Evolutionary conservation across 257 asterid genomes (phyloP).

Genomic region (Penstemon newberryi): DNA sequence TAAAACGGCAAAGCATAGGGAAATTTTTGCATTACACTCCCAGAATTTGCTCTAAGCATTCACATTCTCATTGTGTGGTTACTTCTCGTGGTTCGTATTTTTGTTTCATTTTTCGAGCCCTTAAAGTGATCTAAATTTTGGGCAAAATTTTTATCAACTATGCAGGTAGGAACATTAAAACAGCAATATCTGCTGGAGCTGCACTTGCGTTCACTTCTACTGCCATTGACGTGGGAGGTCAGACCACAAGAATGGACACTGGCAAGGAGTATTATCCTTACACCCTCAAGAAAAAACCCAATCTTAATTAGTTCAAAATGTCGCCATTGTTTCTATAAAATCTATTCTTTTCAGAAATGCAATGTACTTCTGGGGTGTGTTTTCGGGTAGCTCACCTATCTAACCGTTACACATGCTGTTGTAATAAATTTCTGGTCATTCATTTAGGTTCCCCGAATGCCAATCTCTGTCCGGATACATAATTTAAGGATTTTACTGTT

Average conservation of each 20-base stretch:
- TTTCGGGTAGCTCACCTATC: constrained; percentile 27
- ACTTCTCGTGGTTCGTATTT: too few species aligned
- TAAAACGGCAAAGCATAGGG: too few species aligned
- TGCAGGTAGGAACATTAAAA: constrained; percentile 75
- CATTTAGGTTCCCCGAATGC: constrained; percentile 16
- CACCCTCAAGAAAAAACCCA: constrained; percentile 71
- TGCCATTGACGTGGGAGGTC: constrained; percentile 68
- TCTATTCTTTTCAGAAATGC: constrained; percentile 1
- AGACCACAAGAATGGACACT: constrained; percentile 64
- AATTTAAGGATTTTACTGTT: too few species aligned
- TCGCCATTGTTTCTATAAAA: background rate
- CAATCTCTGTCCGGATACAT: constrained; percentile 21
- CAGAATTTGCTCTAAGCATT: too few species aligned
- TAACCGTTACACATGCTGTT: constrained; percentile 21
- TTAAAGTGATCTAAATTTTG: constrained; percentile 2
- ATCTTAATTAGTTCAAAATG: constrained; percentile 38
- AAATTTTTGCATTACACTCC: too few species aligned
- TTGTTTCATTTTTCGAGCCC: background rate
- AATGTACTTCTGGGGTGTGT: constrained; percentile 29
- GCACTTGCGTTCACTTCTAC: constrained; percentile 77
- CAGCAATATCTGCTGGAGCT: constrained; percentile 82
- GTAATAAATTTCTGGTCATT: constrained; percentile 26
- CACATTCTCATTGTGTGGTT: too few species aligned
- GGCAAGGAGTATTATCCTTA: constrained; percentile 85
- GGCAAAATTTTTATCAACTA: background rate